These are phyloP conservation scores for grape (Vitis vinifera) DNA, from an alignment of 164 flowering plant genomes.

Conservation along the genomic window ASM3070453v1 NC_081813.1:1718001-1718500, in stretches of 20 bases:
- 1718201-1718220: slow-evolving; percentile 72
- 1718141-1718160: slow-evolving; percentile 95
- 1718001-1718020: slow-evolving; percentile 15
- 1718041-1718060: slow-evolving; percentile 84
- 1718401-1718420: too few species aligned
- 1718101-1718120: slow-evolving; percentile 71
- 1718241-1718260: slow-evolving; percentile 52
- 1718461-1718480: too few species aligned
- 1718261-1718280: too few species aligned
- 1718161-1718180: slow-evolving; percentile 97
- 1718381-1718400: too few species aligned
- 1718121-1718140: slow-evolving; percentile 87
- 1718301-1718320: too few species aligned
- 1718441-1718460: too few species aligned
- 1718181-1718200: slow-evolving; percentile 87
- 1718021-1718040: slow-evolving; percentile 93
- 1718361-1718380: too few species aligned
- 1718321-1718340: too few species aligned
- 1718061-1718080: slow-evolving; percentile 77
- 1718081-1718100: slow-evolving; percentile 75
- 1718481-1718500: too few species aligned
- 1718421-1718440: too few species aligned
- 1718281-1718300: too few species aligned
- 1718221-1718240: slow-evolving; percentile 78
- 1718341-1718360: too few species aligned